Base-by-base conservation (phyloP, 2,329 filamentous ascomycete genomes). In the Epichloe gansuensis region DNA sequence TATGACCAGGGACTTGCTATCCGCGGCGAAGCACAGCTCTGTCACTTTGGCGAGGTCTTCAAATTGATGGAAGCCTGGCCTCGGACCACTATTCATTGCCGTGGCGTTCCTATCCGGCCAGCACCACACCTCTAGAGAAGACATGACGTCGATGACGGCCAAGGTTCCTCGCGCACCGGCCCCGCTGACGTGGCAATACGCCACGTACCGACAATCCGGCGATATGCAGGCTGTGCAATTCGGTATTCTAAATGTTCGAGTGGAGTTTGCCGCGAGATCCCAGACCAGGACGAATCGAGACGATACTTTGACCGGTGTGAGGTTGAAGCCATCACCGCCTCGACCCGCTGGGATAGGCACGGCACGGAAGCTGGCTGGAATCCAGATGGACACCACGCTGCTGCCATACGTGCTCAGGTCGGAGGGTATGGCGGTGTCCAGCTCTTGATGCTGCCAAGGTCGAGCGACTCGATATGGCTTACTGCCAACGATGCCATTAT, bases 341-440 rank as follows among this genome's bases (percentile, higher is more conserved):
- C 59, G 59, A 2, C 59, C 48, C 3, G 60, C 58, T 3, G 63
- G 56, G 8, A 61, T 60, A 1, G 63, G 61, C 7, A 70, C 60
- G 11, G 66, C 64, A 13, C 63, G 65, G 56, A 68, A 70, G 34
- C 58, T 63, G 4, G 69, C 67, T 0, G 68, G 67, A 46, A 71
- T 68, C 69, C 69, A 72, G 28, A 72, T 67, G 7, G 69, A 72
- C 1, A 71, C 66, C 5, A 67, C 65, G 0, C 67, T 60, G 52
- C 64, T 67, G 17, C 68, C 69, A 53, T 71, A 70, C 0, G 68
- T 66, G 3, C 61, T 61, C 2, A 72, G 61, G 17, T 65, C 63
- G 11, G 60, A 63, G 1, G 69, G 69, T 2, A 72, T 61, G 3
- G 69, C 69, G 4, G 69, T 70, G 35, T 69, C 67, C 13, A 72